Evolutionary conservation across 441 rosid species (phyloP).

Genomic region (Arabidopsis hybrid): DNA sequence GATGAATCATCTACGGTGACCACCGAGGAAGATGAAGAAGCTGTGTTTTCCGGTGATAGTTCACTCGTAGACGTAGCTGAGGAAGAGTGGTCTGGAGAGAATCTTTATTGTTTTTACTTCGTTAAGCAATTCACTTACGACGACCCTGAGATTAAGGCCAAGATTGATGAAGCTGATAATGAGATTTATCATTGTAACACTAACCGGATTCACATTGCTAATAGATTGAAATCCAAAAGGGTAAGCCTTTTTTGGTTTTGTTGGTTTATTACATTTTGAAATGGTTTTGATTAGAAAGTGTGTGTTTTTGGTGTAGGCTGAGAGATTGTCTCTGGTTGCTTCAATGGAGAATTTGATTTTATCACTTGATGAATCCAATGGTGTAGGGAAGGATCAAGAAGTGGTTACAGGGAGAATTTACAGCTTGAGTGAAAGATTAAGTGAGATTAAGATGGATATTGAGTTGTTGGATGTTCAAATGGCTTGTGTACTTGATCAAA

Average conservation of each 20-base stretch:
- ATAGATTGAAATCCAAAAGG: constrained; percentile 62
- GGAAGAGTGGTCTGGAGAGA: constrained; percentile 35
- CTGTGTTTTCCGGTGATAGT: constrained; percentile 38
- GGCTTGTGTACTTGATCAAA: constrained; percentile 23
- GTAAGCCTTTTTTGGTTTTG: constrained; percentile 41
- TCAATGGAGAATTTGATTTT: constrained; percentile 56
- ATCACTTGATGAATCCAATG: constrained; percentile 56
- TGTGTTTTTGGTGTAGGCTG: constrained; percentile 53
- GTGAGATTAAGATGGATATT: constrained; percentile 35
- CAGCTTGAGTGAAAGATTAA: constrained; percentile 27
- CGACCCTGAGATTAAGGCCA: constrained; percentile 73
- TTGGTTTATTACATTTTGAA: constrained; percentile 9
- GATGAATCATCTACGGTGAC: constrained; percentile 29
- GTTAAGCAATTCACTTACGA: constrained; percentile 59
- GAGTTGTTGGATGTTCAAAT: constrained; percentile 33
- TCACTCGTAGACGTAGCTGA: background rate
- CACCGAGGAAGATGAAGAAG: constrained; percentile 37
- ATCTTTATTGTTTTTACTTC: constrained; percentile 53
- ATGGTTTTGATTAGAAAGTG: constrained; percentile 16
- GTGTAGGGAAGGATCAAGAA: constrained; percentile 30
- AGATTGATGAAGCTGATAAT: constrained; percentile 70
- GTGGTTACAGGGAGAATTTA: constrained; percentile 1
- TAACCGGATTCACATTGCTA: constrained; percentile 53
- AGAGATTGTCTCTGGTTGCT: constrained; percentile 55
- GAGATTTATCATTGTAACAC: constrained; percentile 64